phyloP scores from a whole-genome alignment of 225 moss, liverwort and hornwort species.

The Thuidium tamariscinum region DNA sequence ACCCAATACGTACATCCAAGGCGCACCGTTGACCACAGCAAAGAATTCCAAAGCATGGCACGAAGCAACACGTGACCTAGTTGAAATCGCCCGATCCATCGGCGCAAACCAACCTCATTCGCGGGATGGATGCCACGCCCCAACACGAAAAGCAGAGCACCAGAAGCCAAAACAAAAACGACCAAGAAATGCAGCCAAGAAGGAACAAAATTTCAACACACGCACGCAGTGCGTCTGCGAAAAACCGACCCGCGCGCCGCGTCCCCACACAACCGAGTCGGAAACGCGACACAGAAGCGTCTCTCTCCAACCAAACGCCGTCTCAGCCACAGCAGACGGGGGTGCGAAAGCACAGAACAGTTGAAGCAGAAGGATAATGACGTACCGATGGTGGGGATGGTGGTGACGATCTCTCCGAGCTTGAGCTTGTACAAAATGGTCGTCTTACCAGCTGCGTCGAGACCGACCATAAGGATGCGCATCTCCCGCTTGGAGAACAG shows the following conservation, averaged over 20 bases:
- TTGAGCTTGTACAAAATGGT: slow-evolving; percentile 89
- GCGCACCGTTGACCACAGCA: neutral
- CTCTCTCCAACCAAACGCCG: neutral
- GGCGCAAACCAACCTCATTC: neutral
- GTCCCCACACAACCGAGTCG: neutral
- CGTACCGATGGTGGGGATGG: slow-evolving; percentile 75
- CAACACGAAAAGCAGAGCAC: too few species aligned
- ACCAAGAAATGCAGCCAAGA: slow-evolving; percentile 1
- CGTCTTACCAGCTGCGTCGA: slow-evolving; percentile 96
- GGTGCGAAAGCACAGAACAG: too few species aligned
- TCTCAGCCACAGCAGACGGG: neutral
- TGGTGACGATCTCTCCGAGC: slow-evolving; percentile 92
- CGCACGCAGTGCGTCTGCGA: too few species aligned
- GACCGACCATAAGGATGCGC: slow-evolving; percentile 95
- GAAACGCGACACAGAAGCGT: too few species aligned
- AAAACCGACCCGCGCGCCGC: neutral
- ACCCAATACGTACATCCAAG: too few species aligned
- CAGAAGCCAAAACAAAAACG: too few species aligned
- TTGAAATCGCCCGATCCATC: neutral
- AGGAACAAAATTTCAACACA: neutral
- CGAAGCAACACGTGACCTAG: neutral
- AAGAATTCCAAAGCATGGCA: neutral
- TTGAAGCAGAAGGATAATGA: neutral
- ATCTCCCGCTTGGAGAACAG: slow-evolving; percentile 96
- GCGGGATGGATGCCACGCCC: too few species aligned